Percentiles rank a stretch among this genome's conserved stretches.
phyloP scores from a whole-genome alignment of 805 yeast species.

The Scheffersomyces lignosus region DNA sequence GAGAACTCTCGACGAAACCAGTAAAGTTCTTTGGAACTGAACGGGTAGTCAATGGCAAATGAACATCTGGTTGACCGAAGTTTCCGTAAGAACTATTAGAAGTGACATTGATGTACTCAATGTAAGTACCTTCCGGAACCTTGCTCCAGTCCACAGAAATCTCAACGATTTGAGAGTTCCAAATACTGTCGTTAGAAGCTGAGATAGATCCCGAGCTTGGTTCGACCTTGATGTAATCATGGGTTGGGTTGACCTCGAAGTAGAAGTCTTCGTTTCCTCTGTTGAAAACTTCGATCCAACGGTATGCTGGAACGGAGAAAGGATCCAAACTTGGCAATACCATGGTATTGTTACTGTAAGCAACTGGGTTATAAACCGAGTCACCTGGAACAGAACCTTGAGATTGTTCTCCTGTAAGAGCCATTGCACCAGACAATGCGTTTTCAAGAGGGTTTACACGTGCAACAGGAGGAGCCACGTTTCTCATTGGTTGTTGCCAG shows the following conservation, averaged over 20 bases:
- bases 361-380: constrained; percentile 10
- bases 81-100: constrained; percentile 8
- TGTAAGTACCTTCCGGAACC: constrained; percentile 11
- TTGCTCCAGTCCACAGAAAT: constrained; percentile 16
- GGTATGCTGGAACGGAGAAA: constrained; percentile 9
- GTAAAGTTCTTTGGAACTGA: constrained; percentile 6
- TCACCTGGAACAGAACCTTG: constrained; percentile 17
- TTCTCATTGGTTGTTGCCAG: constrained; percentile 19
- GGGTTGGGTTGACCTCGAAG: constrained; percentile 11
- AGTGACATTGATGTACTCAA: constrained; percentile 12
- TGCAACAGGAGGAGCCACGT: constrained; percentile 12
- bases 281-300: constrained; percentile 14
- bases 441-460: constrained; percentile 6
- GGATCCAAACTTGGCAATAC: constrained; percentile 14
- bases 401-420: constrained; percentile 12
- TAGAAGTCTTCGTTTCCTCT: constrained; percentile 16
- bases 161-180: constrained; percentile 14
- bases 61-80: constrained; percentile 9
- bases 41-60: constrained; percentile 13
- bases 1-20: constrained; percentile 15
- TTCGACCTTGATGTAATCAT: constrained; percentile 8
- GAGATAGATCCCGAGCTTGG: constrained; percentile 10
- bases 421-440: constrained; percentile 12
- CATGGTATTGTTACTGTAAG: constrained; percentile 15
- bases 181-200: constrained; percentile 12